A percentile compares a stretch with the other conserved stretches of the same genome.
Evolutionary conservation across 345 rosid species (phyloP).

Genomic region (thale cress (Arabidopsis thaliana)): TAIR10.1 NC_003074.8:1175501-1176000

Average conservation of each 20-base stretch:
- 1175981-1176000: too few species aligned
- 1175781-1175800: conserved; percentile 13
- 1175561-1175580: background rate
- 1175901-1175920: conserved; percentile 13
- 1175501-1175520: conserved; percentile 5
- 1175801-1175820: background rate
- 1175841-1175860: conserved; percentile 11
- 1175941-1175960: background rate
- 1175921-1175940: background rate
- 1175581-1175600: conserved; percentile 24
- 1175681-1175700: too few species aligned
- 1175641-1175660: too few species aligned
- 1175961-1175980: background rate
- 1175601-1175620: background rate
- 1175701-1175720: too few species aligned
- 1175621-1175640: too few species aligned
- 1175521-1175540: background rate
- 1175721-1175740: background rate
- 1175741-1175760: background rate
- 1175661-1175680: too few species aligned
- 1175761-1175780: conserved; percentile 2
- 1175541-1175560: conserved; percentile 23
- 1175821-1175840: conserved; percentile 15
- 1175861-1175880: conserved; percentile 28
- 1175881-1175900: conserved; percentile 30